Evolutionary conservation across 345 rosid genomes (phyloP), one percentile per base, ranked within the genome.

Genomic region (Murraya paniculata): DNA sequence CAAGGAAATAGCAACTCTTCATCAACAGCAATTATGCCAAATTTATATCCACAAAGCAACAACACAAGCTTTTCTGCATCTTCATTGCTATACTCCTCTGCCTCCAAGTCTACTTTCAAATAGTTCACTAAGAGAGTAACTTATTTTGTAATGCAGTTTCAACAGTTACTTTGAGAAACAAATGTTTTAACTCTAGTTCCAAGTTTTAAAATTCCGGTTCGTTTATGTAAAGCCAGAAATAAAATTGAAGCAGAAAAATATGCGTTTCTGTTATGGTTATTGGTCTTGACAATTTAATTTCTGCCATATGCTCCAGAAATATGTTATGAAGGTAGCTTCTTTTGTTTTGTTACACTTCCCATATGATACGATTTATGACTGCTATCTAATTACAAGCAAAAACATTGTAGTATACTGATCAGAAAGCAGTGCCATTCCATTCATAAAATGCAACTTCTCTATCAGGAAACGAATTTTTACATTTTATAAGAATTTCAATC

Each of bases 31-130:
- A 76, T 39, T 59, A 79, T 72, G 82, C 79, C 78, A 28, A 58
- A 57, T 19, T 31, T 81, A 55, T 85, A 79, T 71, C 64, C 77
- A 31, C 83, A 79, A 73, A 89, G 87, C 82, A 84, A 82, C 82
- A 90, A 83, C 38, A 84, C 89, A 11, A 91, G 90, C 85, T 90
- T 91, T 75, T 91, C 91, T 60, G 85, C 83, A 35, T 87, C 95
- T 6, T 90, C 90, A 22, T 86, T 90, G 83, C 59, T 87, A 28
- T 85, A 87, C 77, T 89, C 90, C 67, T 86, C 91, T 64, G 82
- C 89, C 35, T 86, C 84, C 9, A 84, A 78, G 72, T 39, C 76
- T 76, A 81, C 58, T 59, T 71, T 82, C 38, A 84, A 85, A 67
- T 87, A 90, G 89, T 74, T 31, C 22, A 57, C 6, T 53, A n/a